phyloP scores from a whole-genome alignment of 2,329 filamentous ascomycete species.

The Talaromyces islandicus region DNA sequence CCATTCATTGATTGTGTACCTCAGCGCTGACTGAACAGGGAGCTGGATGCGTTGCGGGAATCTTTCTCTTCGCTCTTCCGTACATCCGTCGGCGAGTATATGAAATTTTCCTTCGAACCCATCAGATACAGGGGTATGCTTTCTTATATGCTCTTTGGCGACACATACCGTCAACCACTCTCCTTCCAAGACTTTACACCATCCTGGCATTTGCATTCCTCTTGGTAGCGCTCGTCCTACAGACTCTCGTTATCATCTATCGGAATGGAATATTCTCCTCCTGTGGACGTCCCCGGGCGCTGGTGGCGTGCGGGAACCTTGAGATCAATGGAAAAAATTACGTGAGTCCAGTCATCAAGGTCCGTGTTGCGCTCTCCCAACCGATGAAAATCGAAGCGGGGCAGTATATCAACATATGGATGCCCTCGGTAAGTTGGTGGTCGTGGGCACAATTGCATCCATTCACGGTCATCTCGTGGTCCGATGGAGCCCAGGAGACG shows the following conservation, averaged over 20 bases:
- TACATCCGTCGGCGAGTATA: not conserved
- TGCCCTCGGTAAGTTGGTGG: conserved; percentile 18
- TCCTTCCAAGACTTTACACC: not conserved
- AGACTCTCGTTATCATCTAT: not conserved
- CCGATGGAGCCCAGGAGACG: conserved; percentile 14
- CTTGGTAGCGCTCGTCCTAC: not conserved
- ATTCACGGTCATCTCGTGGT: conserved; percentile 22
- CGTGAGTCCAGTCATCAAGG: not conserved
- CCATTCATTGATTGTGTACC: too few relatives aligned
- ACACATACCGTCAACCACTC: not conserved
- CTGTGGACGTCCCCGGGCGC: not conserved
- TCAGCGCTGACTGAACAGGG: too few relatives aligned
- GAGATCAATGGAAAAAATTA: too few relatives aligned
- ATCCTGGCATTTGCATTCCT: not conserved
- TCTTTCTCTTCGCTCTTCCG: too few relatives aligned
- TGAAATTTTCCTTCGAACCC: not conserved
- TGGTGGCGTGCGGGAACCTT: not conserved
- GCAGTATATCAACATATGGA: conserved; percentile 24
- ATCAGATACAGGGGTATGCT: not conserved
- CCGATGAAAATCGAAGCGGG: conserved; percentile 19
- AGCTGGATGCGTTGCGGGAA: too few relatives aligned
- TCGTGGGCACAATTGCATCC: conserved; percentile 21
- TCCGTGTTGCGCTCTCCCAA: conserved; percentile 16
- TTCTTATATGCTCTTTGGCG: not conserved
- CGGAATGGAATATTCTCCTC: conserved; percentile 6